phyloP scores from a whole-genome alignment of 805 yeast species.

The Yarrowia sp. region DNA sequence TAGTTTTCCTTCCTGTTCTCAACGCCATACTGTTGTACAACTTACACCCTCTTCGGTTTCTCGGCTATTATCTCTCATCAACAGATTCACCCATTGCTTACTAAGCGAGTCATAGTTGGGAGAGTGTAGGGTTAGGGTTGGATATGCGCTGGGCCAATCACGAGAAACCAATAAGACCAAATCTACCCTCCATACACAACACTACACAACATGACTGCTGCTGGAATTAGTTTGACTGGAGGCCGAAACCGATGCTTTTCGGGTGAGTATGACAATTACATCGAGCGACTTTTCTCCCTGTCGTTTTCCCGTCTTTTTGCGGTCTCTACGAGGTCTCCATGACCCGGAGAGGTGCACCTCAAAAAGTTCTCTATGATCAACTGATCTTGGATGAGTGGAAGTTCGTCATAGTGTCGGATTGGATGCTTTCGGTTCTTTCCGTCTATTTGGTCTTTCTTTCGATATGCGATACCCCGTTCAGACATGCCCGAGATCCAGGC shows the following conservation, averaged over 20 bases:
- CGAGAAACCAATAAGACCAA: constrained; percentile 13
- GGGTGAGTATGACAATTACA: constrained; percentile 37
- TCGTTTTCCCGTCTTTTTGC: not conserved
- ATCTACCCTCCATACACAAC: constrained; percentile 10
- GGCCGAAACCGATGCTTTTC: constrained; percentile 50
- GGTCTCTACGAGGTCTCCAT: not conserved
- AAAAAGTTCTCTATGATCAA: no score
- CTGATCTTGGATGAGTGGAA: no score
- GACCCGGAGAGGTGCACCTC: no score
- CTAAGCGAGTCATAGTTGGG: not conserved
- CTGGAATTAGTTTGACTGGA: constrained; percentile 45
- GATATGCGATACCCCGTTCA: not conserved
- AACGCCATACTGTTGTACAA: no score
- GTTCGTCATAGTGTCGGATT: no score
- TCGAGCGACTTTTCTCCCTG: not conserved
- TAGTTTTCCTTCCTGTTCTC: no score
- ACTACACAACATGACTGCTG: constrained; percentile 37
- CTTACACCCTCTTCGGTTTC: no score
- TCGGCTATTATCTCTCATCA: no score
- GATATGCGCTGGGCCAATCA: constrained; percentile 14
- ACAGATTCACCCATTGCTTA: not conserved
- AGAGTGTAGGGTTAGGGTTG: constrained; percentile 14
- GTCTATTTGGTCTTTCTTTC: not conserved
- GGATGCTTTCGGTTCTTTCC: no score
- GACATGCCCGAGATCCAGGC: no score